A percentile compares a stretch with the other conserved stretches of the same genome.
These are phyloP conservation scores for Helicostylum pulchrum DNA, from an alignment of 192 early-diverging fungal genomes.

Conservation along the genomic window DNA sequence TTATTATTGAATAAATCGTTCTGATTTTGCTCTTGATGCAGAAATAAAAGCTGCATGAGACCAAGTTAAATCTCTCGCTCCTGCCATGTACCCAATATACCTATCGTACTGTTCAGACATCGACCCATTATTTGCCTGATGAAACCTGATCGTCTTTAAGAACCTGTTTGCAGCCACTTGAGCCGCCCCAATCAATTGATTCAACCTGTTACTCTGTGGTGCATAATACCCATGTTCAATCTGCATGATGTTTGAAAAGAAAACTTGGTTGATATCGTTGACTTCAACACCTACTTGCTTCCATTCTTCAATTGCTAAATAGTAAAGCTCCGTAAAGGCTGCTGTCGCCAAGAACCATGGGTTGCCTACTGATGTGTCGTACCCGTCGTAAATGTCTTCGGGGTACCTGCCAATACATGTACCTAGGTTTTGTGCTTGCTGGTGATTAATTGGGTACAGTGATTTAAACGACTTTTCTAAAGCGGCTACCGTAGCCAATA, in stretches of 20 bases:
- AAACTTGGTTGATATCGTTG: constrained; percentile 28
- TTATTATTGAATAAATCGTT: constrained; percentile 12
- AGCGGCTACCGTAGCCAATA: constrained; percentile 27
- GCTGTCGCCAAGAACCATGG: constrained; percentile 72
- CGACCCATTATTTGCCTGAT: constrained; percentile 47
- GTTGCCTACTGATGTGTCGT: constrained; percentile 54
- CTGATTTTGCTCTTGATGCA: constrained; percentile 29
- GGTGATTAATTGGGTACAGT: constrained; percentile 49
- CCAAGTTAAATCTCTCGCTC: constrained; percentile 73
- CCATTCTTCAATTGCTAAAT: constrained; percentile 41
- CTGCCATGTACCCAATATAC: constrained; percentile 51
- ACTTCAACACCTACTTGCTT: constrained; percentile 15
- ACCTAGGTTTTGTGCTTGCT: constrained; percentile 20
- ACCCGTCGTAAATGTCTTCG: constrained; percentile 74
- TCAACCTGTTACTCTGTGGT: constrained; percentile 15
- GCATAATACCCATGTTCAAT: constrained; percentile 10
- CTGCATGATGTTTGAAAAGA: constrained; percentile 30
- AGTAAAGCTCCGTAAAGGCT: constrained; percentile 61
- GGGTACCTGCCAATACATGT: constrained; percentile 70
- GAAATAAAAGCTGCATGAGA: constrained; percentile 59
- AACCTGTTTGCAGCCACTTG: constrained; percentile 52
- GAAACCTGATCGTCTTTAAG: constrained; percentile 49
- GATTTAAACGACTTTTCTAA: constrained; percentile 27
- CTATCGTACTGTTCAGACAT: constrained; percentile 66
- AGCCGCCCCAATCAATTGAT: constrained; percentile 33